Base-by-base conservation (phyloP, 2,329 filamentous ascomycete species). In the Hortaea sp. region DNA sequence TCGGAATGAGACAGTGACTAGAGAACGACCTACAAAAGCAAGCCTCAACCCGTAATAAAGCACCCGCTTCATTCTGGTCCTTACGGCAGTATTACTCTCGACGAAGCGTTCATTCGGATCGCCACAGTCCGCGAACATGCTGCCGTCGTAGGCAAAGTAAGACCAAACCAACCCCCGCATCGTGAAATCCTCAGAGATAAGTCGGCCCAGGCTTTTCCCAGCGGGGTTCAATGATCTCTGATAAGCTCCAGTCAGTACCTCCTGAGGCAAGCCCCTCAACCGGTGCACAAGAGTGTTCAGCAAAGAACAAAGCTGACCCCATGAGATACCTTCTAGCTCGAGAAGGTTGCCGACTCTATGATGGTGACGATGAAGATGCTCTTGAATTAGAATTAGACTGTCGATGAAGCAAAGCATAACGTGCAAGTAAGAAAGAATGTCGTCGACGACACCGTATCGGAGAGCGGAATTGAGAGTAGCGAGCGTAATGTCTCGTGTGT, bases 121-220 rank as follows among this genome's bases (percentile, higher is more conserved):
- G 7, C 46, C 49, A 45, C 73, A 73, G 1, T 74, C 71, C 5
- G 71, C 69, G 55, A 85, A 85, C 76, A 77, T 84, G 1, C 69
- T 65, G 0, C 61, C 45, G 0, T 80, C 79, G 43, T 76, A 79
- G 44, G 81, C 80, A 7, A 69, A 66, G 1, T 77, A 69, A 0
- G 73, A 68, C 67, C 78, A 85, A 1, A 79, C 59, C 1, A 84
- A 64, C 0, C 83, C 82, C 1, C 79, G 70, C 45, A 85, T 71
- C 0, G 75, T 71, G 51, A 77, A 85, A 49, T 87, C 84, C 41
- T 87, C 84, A 0, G 82, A 81, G 28, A 51, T 20, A 20, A 20
- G 20, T 20, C 35, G 11, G 29, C 65, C 29, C 11, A 42, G 37
- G 63, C 12, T 69, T 68, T 1, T 69, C 69, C 1, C 67, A 59